These are phyloP conservation scores for Evernia prunastri DNA, from an alignment of 495 filamentous ascomycete genomes.

Conservation along the genomic window DNA sequence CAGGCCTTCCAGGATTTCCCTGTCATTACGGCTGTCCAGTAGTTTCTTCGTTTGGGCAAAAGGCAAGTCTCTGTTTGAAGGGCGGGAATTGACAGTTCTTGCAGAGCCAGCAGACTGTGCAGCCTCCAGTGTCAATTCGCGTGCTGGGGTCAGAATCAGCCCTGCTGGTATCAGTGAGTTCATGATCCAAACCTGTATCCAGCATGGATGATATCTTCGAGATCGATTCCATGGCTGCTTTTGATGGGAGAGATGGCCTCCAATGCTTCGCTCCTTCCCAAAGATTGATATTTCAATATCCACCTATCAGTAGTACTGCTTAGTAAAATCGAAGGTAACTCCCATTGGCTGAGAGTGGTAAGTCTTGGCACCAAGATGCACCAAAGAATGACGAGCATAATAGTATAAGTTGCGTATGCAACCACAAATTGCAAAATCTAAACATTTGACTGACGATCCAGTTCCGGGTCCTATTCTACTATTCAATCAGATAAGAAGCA, in stretches of 20 bases:
- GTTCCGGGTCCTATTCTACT: no score
- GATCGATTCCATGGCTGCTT: slow-evolving; percentile 80
- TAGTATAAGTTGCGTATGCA: no score
- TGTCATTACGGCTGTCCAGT: slow-evolving; percentile 86
- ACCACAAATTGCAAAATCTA: no score
- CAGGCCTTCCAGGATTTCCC: slow-evolving; percentile 87
- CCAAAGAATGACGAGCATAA: not conserved
- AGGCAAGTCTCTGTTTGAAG: slow-evolving; percentile 41
- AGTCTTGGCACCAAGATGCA: not conserved
- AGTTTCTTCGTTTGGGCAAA: slow-evolving; percentile 79
- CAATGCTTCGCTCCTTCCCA: not conserved
- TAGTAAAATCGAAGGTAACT: not conserved
- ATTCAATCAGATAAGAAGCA: not conserved
- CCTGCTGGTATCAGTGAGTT: not conserved
- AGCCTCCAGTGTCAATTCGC: slow-evolving; percentile 94
- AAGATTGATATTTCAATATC: not conserved
- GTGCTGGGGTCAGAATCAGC: slow-evolving; percentile 50
- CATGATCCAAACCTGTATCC: slow-evolving; percentile 65
- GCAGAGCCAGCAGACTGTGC: slow-evolving; percentile 66
- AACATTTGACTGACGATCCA: no score
- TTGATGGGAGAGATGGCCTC: not conserved
- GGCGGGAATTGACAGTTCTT: slow-evolving; percentile 37
- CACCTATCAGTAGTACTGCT: not conserved
- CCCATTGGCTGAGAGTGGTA: not conserved
- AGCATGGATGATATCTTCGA: slow-evolving; percentile 86